Evolutionary conservation across 108 stramenopile species (phyloP).

Genomic region (Chaetoceros muelleri): DNA sequence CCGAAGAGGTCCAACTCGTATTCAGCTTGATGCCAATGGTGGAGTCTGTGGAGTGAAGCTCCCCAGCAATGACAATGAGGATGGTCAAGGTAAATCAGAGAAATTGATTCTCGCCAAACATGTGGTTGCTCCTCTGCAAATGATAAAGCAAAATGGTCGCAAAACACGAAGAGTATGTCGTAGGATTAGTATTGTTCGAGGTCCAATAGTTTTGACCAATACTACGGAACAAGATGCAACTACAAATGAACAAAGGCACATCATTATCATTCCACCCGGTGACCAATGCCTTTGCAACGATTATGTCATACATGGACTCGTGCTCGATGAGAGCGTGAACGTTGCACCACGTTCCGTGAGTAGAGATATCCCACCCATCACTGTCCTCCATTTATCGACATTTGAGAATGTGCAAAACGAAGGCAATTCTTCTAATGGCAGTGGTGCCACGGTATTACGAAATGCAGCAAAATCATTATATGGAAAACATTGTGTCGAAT

Average conservation of each 20-base stretch:
- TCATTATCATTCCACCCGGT: constrained; percentile 59
- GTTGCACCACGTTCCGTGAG: constrained; percentile 43
- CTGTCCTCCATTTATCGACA: constrained; percentile 8
- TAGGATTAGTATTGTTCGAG: constrained; percentile 42
- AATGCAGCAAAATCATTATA: background rate
- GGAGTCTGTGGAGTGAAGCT: constrained; percentile 13
- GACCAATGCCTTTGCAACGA: constrained; percentile 13
- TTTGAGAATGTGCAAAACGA: constrained; percentile 23
- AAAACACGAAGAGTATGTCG: constrained; percentile 19
- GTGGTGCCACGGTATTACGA: constrained; percentile 10
- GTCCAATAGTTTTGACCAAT: constrained; percentile 19
- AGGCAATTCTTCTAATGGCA: constrained; percentile 16
- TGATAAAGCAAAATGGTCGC: background rate
- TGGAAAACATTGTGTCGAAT: constrained; percentile 8
- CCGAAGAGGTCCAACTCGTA: constrained; percentile 31
- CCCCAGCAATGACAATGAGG: constrained; percentile 13
- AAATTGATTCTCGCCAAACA: constrained; percentile 36
- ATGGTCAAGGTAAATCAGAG: constrained; percentile 19
- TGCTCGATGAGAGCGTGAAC: constrained; percentile 44
- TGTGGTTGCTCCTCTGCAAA: constrained; percentile 30
- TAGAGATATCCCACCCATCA: constrained; percentile 51
- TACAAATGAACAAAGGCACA: constrained; percentile 44
- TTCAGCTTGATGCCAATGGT: constrained; percentile 7
- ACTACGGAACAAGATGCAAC: constrained; percentile 9
- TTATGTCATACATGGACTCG: constrained; percentile 49